Conservation (phyloP, 2,329 filamentous ascomycete species). For the Xylaria hypoxylon region DNA sequence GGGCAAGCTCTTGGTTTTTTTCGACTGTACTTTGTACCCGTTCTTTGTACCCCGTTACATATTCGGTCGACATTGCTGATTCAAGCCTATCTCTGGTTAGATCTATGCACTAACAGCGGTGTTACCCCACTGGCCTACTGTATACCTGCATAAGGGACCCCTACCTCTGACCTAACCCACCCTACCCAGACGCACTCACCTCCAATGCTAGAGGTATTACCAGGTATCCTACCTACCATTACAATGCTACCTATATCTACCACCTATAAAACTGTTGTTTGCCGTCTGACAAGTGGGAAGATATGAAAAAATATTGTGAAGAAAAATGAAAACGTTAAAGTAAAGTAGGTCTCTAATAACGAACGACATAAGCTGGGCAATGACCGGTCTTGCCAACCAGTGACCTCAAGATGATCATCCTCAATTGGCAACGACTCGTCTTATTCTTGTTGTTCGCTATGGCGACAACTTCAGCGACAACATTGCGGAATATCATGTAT, state of each 20-base stretch:
- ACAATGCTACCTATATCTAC: too few relatives aligned
- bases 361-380: not conserved
- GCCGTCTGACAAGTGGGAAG: not conserved
- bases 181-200: too few relatives aligned
- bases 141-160: conserved; percentile 1
- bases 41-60: not conserved
- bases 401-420: conserved; percentile 21
- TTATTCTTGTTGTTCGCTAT: conserved; percentile 34
- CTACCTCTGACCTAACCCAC: not conserved
- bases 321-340: not conserved
- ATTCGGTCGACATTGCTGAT: not conserved
- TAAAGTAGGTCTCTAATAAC: not conserved
- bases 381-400: not conserved
- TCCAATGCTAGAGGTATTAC: too few relatives aligned
- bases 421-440: conserved; percentile 31
- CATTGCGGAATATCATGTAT: conserved; percentile 51
- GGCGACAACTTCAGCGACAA: conserved; percentile 36
- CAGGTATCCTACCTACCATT: too few relatives aligned
- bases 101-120: not conserved
- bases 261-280: not conserved
- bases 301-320: not conserved
- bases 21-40: not conserved
- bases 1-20: not conserved
- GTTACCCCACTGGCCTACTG: conserved; percentile 10
- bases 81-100: not conserved